Base-by-base conservation (phyloP, 371 early-diverging fungal genomes). In the Blakeslea trispora region DNA sequence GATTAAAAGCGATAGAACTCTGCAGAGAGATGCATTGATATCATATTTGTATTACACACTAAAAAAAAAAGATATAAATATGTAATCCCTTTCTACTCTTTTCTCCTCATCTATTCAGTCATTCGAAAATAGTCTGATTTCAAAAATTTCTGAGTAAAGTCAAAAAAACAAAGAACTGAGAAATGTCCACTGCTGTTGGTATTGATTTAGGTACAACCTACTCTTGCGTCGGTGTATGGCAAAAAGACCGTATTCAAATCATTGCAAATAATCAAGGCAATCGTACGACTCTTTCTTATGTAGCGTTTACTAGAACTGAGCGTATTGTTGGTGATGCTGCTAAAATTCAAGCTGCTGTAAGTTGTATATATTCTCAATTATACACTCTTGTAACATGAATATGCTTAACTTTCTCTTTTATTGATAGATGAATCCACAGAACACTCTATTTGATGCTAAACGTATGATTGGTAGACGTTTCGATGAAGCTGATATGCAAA, bases 171-270 rank as follows among this genome's bases (percentile, higher is more conserved):
- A n/a, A n/a, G n/a, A n/a, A n/a, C n/a, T n/a, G n/a, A n/a, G n/a
- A n/a, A n/a, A n/a, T n/a, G n/a, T n/a, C n/a, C n/a, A n/a, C n/a
- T n/a, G n/a, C n/a, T n/a, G n/a, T 99, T 61, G 99, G 99, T 71
- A 98, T 99, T 64, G 99, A 99, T 84, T 84, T 99, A 63, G 99
- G 99, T 54, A 99, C 99, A 45, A 99, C 99, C 59, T 98, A 99
- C 86, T 97, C 99, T 15, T 99, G 99, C 71, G 98, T 98, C 21
- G 88, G 97, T 35, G 89, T 98, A 40, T 94, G 98, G 91, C 97
- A 98, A 77, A 96, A 99, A 64, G 96, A 95, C 69, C 87, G 79
- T 57, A 96, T 99, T 31, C 82, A 91, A 55, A 98, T 99, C 34
- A 93, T 99, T 74, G 96, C 94, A 75, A 98, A 99, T 81, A 69